Base-by-base conservation (phyloP, 345 rosid species). In the Erucastrum elatum region DNA sequence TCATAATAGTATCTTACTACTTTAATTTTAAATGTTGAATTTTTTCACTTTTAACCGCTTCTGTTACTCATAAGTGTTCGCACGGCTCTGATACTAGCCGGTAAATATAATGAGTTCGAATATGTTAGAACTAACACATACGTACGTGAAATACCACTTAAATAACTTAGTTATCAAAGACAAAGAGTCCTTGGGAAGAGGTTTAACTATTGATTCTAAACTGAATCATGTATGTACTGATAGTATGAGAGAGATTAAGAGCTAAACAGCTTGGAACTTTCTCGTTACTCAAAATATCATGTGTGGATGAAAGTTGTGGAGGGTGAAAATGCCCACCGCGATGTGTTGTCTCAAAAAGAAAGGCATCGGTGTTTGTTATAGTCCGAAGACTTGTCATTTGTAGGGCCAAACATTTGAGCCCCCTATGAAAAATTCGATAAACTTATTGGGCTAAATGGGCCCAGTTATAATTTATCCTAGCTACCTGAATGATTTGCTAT, bases 371-470 rank as follows among this genome's bases (percentile, higher is more conserved):
- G 37, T 10, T 29, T 65, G 72, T 58, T 12, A 46, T 10, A 59
- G 27, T 79, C 46, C 46, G 15, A 33, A 72, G 74, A 67, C 70
- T 68, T 74, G 64, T 30, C 64, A 60, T 51, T 5, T 27, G 82
- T 74, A 64, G 82, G 75, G 59, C 64, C 68, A 2, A 71, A 78
- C 58, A 72, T 31, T 4, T 66, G 39, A 74, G 82, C 75, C 75
- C 75, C 62, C 49, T 51, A 9, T 79, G 31, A 27, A 29, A 4
- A 58, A 67, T 6, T 9, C 30, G 11, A 66, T 21, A 31, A 44
- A 34, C 66, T 61, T 7, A 79, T 68, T 73, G 78, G 78, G 70
- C 78, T 35, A 16, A 3, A 61, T 68, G 82, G 78, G 35, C 59
- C 74, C 78, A 67, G 8, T 55, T 41, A 39, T 55, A 56, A 56